A percentile compares a stretch with the other conserved stretches of the same genome.
phyloP scores from a whole-genome alignment of 148 eudicot species.

The Silene latifolia region DNA sequence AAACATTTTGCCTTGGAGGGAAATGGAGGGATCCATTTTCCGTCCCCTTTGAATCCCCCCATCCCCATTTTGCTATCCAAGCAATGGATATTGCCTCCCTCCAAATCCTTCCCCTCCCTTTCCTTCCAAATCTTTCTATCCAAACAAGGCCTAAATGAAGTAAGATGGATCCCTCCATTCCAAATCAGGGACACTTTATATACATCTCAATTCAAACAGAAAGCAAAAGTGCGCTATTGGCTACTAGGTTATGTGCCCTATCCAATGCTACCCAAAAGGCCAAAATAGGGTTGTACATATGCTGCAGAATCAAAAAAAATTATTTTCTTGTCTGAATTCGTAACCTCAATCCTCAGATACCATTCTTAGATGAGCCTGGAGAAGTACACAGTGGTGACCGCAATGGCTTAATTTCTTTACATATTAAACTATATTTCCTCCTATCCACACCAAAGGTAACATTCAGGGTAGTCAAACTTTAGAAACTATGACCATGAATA shows the following conservation, averaged over 20 bases:
- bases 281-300: not conserved
- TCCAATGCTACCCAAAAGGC: not conserved
- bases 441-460: no score
- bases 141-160: not conserved
- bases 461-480: no score
- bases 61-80: no score
- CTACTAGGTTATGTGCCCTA: slow-evolving; percentile 2
- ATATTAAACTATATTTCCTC: not conserved
- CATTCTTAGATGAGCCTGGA: not conserved
- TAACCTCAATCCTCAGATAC: not conserved
- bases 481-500: no score
- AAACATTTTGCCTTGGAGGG: no score
- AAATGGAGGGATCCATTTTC: no score
- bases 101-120: no score
- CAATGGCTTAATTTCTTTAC: not conserved
- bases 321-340: not conserved
- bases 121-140: no score
- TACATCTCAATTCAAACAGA: not conserved
- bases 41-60: no score
- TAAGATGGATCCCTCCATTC: slow-evolving; percentile 1
- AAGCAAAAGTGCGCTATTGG: not conserved
- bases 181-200: not conserved
- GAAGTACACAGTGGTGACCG: not conserved
- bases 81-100: no score
- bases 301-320: not conserved